Percentiles rank a stretch among this genome's conserved stretches.
These are phyloP conservation scores for Garcia nutans DNA, from an alignment of 345 rosid genomes.

Conservation along the genomic window DNA sequence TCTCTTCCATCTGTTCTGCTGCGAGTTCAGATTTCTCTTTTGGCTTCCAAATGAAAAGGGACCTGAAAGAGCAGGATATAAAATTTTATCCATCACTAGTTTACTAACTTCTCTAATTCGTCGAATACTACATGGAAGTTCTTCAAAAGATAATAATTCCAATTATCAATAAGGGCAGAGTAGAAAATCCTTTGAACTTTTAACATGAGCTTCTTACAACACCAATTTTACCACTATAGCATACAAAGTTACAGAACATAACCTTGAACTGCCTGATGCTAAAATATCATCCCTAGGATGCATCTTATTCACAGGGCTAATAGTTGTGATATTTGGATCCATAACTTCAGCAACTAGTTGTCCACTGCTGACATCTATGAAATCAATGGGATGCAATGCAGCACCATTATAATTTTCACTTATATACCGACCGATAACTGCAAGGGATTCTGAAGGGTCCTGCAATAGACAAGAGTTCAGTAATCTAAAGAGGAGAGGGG, in stretches of 20 bases:
- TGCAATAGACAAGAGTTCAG: conserved; percentile 28
- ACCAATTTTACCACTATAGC: background rate
- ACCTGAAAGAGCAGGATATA: conserved; percentile 41
- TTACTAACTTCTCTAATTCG: background rate
- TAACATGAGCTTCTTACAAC: background rate
- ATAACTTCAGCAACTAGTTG: conserved; percentile 88
- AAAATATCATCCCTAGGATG: conserved; percentile 91
- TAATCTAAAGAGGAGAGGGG: background rate
- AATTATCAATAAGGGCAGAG: background rate
- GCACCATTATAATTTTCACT: conserved; percentile 88
- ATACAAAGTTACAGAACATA: conserved; percentile 5
- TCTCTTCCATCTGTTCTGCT: conserved; percentile 52
- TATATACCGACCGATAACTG: conserved; percentile 85
- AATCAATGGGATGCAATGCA: conserved; percentile 94
- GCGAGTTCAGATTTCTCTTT: conserved; percentile 46
- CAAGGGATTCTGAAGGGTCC: conserved; percentile 89
- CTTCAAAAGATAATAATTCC: background rate
- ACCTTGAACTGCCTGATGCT: conserved; percentile 98
- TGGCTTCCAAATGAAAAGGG: conserved; percentile 90
- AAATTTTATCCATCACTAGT: background rate
- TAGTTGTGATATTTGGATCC: conserved; percentile 94
- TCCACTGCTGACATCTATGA: conserved; percentile 78
- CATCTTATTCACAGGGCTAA: conserved; percentile 88
- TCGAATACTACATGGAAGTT: background rate
- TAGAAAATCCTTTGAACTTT: background rate